Evolutionary conservation across 2,329 filamentous ascomycete genomes (phyloP).

Genomic region (Helotiales sp.): DNA sequence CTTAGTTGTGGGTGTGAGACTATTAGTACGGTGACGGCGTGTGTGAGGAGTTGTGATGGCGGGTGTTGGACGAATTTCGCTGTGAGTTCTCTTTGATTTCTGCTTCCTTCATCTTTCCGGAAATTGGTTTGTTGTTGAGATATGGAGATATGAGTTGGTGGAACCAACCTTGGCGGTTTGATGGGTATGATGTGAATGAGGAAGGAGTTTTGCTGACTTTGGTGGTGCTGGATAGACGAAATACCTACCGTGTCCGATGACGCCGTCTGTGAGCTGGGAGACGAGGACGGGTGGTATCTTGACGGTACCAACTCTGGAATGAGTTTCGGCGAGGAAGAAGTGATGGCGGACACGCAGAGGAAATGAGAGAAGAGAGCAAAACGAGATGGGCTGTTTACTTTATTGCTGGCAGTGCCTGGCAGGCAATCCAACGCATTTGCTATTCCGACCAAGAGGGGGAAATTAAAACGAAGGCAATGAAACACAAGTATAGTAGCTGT

Average conservation of each 20-base stretch:
- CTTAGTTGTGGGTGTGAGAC: conserved; percentile 27
- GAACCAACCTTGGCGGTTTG: too few relatives aligned
- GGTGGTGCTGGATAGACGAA: conserved; percentile 14
- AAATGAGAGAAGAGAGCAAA: too few relatives aligned
- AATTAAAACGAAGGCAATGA: too few relatives aligned
- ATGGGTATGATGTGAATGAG: not conserved
- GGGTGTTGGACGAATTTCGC: conserved; percentile 26
- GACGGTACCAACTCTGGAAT: not conserved
- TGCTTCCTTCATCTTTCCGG: not conserved
- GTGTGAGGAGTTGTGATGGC: conserved; percentile 27
- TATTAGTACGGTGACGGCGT: conserved; percentile 25
- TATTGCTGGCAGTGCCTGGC: too few relatives aligned
- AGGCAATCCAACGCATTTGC: too few relatives aligned
- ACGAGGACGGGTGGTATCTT: conserved; percentile 10
- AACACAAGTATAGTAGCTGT: too few relatives aligned
- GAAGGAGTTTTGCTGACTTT: not conserved
- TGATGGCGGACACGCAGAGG: too few relatives aligned
- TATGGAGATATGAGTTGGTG: not conserved
- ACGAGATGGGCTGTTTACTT: too few relatives aligned
- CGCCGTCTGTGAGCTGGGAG: not conserved
- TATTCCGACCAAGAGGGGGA: too few relatives aligned
- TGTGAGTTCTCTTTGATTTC: not conserved
- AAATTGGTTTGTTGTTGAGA: not conserved
- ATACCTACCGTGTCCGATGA: conserved; percentile 29
- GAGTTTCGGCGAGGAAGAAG: too few relatives aligned